These are phyloP conservation scores for Mucor irregularis DNA, from an alignment of 371 early-diverging fungal genomes.

Conservation along the genomic window DNA sequence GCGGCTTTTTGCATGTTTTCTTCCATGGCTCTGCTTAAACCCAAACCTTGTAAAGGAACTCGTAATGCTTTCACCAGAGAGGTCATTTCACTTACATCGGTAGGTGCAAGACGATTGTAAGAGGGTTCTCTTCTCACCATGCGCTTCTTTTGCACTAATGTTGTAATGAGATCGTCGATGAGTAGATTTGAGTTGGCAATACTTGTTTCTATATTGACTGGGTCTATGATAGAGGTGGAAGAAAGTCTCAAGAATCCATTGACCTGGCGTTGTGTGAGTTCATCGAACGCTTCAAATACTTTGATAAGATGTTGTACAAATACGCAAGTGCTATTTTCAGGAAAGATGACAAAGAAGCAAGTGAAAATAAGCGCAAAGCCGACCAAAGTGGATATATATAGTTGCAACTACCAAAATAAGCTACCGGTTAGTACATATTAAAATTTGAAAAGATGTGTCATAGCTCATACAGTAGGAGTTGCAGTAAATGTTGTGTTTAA, in stretches of 20 bases:
- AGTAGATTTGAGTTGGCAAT: no score
- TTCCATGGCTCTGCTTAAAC: slow-evolving; percentile 41
- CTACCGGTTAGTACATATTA: neutral
- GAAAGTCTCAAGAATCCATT: slow-evolving; percentile 32
- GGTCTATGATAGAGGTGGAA: no score
- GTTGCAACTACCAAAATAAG: slow-evolving; percentile 16
- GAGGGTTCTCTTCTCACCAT: slow-evolving; percentile 41
- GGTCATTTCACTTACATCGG: slow-evolving; percentile 42
- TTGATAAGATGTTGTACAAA: slow-evolving; percentile 37
- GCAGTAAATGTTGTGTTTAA: slow-evolving; percentile 26
- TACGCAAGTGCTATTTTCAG: slow-evolving; percentile 43
- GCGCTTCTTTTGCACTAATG: slow-evolving; percentile 33
- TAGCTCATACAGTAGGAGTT: slow-evolving; percentile 22
- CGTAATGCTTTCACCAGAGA: slow-evolving; percentile 35
- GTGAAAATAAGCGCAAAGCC: slow-evolving; percentile 35
- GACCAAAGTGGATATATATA: slow-evolving; percentile 26
- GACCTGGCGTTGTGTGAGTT: slow-evolving; percentile 31
- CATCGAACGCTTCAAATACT: slow-evolving; percentile 32
- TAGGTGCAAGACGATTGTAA: slow-evolving; percentile 37
- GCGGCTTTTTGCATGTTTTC: slow-evolving; percentile 44
- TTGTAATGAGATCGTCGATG: slow-evolving; percentile 27
- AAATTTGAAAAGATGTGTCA: neutral
- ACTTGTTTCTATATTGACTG: no score
- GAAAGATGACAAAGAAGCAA: slow-evolving; percentile 30
- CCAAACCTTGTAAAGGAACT: slow-evolving; percentile 40